Conservation (phyloP, 1,139 yeast species). For the Scheffersomyces cryptocercus region DNA sequence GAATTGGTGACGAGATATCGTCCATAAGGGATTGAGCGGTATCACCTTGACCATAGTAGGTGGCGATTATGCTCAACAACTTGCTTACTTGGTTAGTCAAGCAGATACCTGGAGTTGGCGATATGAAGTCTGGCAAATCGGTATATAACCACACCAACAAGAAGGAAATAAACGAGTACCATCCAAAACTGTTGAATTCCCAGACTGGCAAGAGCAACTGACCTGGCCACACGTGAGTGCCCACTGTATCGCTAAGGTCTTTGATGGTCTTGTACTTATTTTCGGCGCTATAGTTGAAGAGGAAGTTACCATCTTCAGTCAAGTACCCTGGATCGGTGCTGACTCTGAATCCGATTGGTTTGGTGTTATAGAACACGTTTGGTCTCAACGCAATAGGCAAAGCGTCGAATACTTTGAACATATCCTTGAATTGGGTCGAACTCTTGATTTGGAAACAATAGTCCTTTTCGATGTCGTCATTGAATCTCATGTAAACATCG, state of each 20-base stretch:
- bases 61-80: slow-evolving; percentile 33
- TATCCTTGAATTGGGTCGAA: slow-evolving; percentile 56
- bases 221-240: slow-evolving; percentile 81
- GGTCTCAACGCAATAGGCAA: slow-evolving; percentile 83
- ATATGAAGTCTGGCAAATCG: slow-evolving; percentile 83
- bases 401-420: slow-evolving; percentile 60
- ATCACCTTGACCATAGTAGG: slow-evolving; percentile 30
- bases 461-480: slow-evolving; percentile 82
- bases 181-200: slow-evolving; percentile 56
- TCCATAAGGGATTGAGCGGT: slow-evolving; percentile 48
- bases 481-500: slow-evolving; percentile 83
- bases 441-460: slow-evolving; percentile 78
- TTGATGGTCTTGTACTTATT: slow-evolving; percentile 40
- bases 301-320: slow-evolving; percentile 78
- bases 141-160: slow-evolving; percentile 81
- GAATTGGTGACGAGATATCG: slow-evolving; percentile 44
- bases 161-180: slow-evolving; percentile 43
- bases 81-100: slow-evolving; percentile 65
- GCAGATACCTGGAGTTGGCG: slow-evolving; percentile 92
- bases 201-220: slow-evolving; percentile 85
- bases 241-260: slow-evolving; percentile 46
- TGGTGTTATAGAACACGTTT: slow-evolving; percentile 62
- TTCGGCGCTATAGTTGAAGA: slow-evolving; percentile 64
- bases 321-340: slow-evolving; percentile 81
- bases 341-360: slow-evolving; percentile 67